These are phyloP conservation scores for Trichosporon sp. DNA, from an alignment of 1,284 basidiomycete genomes.

Conservation along the genomic window DNA sequence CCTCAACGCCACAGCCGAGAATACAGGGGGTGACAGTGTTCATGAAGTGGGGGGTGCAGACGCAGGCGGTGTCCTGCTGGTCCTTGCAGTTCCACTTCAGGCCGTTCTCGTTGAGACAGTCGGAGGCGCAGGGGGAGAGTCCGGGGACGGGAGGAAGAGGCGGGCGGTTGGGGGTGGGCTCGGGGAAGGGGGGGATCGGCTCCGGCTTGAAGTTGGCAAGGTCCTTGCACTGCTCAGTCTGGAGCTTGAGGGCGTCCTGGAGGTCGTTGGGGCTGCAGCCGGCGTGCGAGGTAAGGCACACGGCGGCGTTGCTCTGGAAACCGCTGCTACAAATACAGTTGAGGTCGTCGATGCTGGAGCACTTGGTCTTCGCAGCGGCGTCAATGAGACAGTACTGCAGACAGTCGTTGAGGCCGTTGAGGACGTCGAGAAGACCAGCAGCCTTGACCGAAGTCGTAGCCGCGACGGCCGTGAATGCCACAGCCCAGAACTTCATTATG, in stretches of 20 bases:
- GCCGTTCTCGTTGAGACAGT: background rate
- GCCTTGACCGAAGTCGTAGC: background rate
- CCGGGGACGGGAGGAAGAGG: background rate
- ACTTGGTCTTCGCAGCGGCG: background rate
- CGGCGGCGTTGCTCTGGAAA: background rate
- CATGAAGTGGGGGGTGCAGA: background rate
- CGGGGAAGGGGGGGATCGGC: background rate
- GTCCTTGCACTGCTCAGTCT: background rate
- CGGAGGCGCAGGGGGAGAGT: background rate
- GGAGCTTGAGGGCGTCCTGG: background rate
- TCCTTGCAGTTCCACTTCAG: constrained; percentile 1
- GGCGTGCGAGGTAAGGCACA: background rate
- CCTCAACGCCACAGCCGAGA: background rate
- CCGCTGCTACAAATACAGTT: background rate
- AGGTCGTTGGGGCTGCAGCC: background rate
- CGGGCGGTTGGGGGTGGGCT: background rate
- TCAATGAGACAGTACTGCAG: constrained; percentile 2
- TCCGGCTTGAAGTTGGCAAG: background rate
- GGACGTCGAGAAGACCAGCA: background rate
- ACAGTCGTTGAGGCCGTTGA: background rate
- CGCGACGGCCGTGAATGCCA: background rate
- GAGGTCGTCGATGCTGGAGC: background rate
- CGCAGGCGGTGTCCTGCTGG: background rate
- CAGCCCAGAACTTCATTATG: background rate
- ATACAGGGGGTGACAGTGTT: background rate